These are phyloP conservation scores for Hemileccinum impolitum DNA, from an alignment of 768 basidiomycete species.

Conservation along the genomic window DNA sequence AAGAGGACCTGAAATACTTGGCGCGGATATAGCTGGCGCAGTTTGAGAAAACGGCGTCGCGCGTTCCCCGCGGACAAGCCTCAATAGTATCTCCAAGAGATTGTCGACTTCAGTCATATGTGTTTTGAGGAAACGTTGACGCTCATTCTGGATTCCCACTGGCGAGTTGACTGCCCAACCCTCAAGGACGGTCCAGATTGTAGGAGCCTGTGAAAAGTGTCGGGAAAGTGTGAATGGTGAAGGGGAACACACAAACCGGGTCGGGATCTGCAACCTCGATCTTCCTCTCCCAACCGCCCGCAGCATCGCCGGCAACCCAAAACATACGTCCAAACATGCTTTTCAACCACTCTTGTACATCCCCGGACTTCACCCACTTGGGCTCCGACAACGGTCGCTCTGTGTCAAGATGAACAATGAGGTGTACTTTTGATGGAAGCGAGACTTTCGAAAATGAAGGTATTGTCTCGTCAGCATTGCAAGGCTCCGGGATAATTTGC, in stretches of 20 bases:
- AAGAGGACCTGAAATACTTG: slow-evolving; percentile 65
- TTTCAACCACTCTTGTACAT: slow-evolving; percentile 90
- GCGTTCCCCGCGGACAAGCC: slow-evolving; percentile 87
- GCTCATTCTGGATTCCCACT: slow-evolving; percentile 68
- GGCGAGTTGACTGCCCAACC: slow-evolving; percentile 86
- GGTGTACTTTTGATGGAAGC: slow-evolving; percentile 54
- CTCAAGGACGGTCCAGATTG: slow-evolving; percentile 86
- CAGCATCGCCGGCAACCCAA: slow-evolving; percentile 78
- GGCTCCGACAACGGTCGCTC: slow-evolving; percentile 90
- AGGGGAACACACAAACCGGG: slow-evolving; percentile 58
- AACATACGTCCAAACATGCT: slow-evolving; percentile 87
- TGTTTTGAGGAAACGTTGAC: slow-evolving; percentile 84
- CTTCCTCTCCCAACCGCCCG: slow-evolving; percentile 94
- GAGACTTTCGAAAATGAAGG: slow-evolving; percentile 64
- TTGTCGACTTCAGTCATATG: slow-evolving; percentile 87
- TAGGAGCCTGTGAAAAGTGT: slow-evolving; percentile 64
- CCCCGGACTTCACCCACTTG: slow-evolving; percentile 94
- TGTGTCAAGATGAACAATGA: slow-evolving; percentile 80
- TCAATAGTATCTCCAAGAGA: slow-evolving; percentile 87
- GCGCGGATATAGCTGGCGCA: slow-evolving; percentile 56
- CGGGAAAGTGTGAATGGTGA: not conserved
- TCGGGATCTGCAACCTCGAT: slow-evolving; percentile 92
- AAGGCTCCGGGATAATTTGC: slow-evolving; percentile 39
- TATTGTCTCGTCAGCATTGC: slow-evolving; percentile 57
- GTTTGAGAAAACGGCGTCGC: slow-evolving; percentile 67